These are phyloP conservation scores for Aureobasidium sp. DNA, from an alignment of 2,329 filamentous ascomycete genomes.

Conservation along the genomic window DNA sequence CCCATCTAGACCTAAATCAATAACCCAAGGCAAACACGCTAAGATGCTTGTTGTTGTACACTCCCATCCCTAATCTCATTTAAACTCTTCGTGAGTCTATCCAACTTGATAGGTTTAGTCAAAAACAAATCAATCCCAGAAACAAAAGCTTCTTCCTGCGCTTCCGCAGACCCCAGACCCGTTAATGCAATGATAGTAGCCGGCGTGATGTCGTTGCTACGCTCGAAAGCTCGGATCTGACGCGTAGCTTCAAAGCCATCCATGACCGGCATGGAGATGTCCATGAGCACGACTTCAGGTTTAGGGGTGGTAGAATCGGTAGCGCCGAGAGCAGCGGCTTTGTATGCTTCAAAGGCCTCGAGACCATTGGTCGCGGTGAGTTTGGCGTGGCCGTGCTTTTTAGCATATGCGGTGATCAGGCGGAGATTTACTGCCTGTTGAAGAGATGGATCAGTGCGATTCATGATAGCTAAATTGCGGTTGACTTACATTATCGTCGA, in stretches of 20 bases:
- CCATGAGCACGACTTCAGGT: slow-evolving; percentile 32
- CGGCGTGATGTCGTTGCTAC: slow-evolving; percentile 8
- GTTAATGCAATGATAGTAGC: slow-evolving; percentile 24
- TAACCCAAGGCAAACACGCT: no score
- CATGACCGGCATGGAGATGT: slow-evolving; percentile 24
- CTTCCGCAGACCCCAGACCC: slow-evolving; percentile 24
- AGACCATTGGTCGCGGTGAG: slow-evolving; percentile 38
- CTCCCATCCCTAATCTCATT: slow-evolving; percentile 21
- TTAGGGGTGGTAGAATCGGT: background rate
- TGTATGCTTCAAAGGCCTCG: slow-evolving; percentile 38
- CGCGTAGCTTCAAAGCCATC: slow-evolving; percentile 19
- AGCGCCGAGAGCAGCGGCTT: slow-evolving; percentile 21
- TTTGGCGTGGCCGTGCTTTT: slow-evolving; percentile 28
- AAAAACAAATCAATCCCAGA: slow-evolving; percentile 26
- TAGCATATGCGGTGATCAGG: slow-evolving; percentile 30
- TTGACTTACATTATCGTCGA: slow-evolving; percentile 25
- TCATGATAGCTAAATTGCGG: background rate
- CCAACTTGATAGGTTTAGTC: slow-evolving; percentile 24
- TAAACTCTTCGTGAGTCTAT: background rate
- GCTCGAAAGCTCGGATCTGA: slow-evolving; percentile 16
- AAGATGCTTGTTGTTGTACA: background rate
- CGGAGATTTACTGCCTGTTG: slow-evolving; percentile 22
- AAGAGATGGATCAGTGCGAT: background rate
- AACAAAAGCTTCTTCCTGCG: slow-evolving; percentile 23
- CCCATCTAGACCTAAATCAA: background rate